Evolutionary conservation across 2,329 filamentous ascomycete species (phyloP).

Genomic region (Grosmannia huntii): DNA sequence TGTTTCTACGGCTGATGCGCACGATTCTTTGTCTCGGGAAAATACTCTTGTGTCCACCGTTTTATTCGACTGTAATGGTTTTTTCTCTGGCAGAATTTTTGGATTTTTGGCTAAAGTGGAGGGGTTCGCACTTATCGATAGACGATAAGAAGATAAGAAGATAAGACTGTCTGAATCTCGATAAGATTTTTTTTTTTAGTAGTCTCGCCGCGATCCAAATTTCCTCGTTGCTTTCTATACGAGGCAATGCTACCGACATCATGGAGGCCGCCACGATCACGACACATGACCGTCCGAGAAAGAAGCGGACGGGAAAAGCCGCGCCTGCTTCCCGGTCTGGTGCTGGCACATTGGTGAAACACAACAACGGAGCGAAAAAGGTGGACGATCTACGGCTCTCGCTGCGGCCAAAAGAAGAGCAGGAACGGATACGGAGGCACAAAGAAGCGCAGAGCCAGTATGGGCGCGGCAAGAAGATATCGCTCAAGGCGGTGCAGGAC

Average conservation of each 20-base stretch:
- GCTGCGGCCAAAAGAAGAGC: conserved; percentile 37
- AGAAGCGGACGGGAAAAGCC: background rate
- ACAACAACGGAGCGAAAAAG: conserved; percentile 36
- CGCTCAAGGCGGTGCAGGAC: conserved; percentile 63
- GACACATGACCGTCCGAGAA: background rate
- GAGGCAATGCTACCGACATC: background rate
- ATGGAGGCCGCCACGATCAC: background rate
- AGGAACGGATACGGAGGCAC: conserved; percentile 36
- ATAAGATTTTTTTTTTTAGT: conserved; percentile 6
- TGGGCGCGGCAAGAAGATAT: conserved; percentile 61
- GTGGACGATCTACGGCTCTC: conserved; percentile 37
- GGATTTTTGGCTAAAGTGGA: conserved; percentile 1
- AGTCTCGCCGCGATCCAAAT: background rate
- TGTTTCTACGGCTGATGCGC: background rate
- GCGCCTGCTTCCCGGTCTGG: background rate
- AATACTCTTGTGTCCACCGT: background rate
- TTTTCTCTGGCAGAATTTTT: background rate
- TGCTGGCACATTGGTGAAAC: background rate
- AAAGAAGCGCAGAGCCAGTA: conserved; percentile 62
- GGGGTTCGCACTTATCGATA: background rate
- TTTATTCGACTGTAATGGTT: background rate
- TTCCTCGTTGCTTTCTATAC: conserved; percentile 1
- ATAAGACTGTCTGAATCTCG: background rate
- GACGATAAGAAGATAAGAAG: background rate
- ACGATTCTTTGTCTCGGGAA: background rate